phyloP scores from a whole-genome alignment of 208 protist genomes.

The Acanthamoeba lenticulata region DNA sequence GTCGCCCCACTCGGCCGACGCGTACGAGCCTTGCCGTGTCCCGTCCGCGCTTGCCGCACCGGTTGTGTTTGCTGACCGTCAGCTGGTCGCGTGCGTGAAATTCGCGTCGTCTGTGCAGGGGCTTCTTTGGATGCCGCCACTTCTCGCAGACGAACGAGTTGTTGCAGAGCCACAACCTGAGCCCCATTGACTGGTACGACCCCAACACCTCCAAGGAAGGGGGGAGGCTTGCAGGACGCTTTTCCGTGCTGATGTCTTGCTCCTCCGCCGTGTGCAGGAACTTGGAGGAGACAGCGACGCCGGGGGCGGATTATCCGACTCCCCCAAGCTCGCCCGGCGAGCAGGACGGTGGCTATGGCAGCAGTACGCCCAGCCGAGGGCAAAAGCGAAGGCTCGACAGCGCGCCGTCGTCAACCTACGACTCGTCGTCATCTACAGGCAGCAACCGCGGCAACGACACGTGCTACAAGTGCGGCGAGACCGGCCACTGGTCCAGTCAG shows the following conservation, averaged over 20 bases:
- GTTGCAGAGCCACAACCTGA: background rate
- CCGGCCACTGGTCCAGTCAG: background rate
- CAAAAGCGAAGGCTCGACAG: background rate
- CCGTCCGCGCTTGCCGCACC: background rate
- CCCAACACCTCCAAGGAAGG: background rate
- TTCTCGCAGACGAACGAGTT: constrained; percentile 57
- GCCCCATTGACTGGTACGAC: background rate
- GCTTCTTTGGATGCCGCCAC: constrained; percentile 34
- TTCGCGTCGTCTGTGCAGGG: background rate
- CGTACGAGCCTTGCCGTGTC: background rate
- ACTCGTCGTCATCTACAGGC: no score
- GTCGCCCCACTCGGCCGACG: background rate
- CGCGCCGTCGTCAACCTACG: no score
- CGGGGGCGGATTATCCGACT: background rate
- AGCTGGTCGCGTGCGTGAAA: background rate
- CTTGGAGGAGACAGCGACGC: background rate
- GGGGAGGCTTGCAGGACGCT: no score
- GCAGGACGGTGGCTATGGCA: no score
- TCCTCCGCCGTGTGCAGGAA: no score
- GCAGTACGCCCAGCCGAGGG: background rate
- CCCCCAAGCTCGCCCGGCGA: background rate
- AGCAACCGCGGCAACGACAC: background rate
- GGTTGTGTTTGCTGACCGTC: background rate
- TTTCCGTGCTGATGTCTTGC: no score
- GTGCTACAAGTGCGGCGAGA: background rate